Base-by-base conservation (phyloP, 495 filamentous ascomycete species). In the Podospora appendiculata region DNA sequence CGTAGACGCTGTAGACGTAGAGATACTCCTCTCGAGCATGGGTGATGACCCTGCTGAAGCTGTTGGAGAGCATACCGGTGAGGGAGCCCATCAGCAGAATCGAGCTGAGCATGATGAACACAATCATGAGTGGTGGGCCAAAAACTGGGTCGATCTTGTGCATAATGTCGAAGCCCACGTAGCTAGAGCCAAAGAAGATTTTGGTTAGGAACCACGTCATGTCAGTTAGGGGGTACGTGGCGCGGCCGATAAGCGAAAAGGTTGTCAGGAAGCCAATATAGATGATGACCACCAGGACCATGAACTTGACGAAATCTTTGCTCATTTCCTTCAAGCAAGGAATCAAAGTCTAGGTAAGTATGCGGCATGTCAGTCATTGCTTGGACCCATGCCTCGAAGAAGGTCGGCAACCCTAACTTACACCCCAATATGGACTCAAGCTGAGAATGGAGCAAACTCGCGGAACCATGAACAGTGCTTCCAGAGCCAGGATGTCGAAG, bases 251-350 rank as follows among this genome's bases (percentile, higher is more conserved):
- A 54, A 96, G 82, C 1, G 88, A 86, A 62, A 96, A 96, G 0
- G 90, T 96, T 0, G 92, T 95, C 32, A 96, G 70, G 71, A 96
- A 97, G 53, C 91, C 90, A 51, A 76, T 58, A 61, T 94, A 95
- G 56, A 95, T 70, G 50, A 96, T 82, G 44, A 86, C 69, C 17
- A 97, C 88, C n/a, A 96, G 76, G 11, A 88, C 83, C 63, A 92
- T 79, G 66, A 96, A 96, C 55, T 92, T 92, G 60, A 93, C 68
- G 61, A 95, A 95, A 53, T 93, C 88, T 70, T 90, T 95, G 16
- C 89, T 90, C 89, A 93, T 93, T 68, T 93, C 89, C 65, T 90
- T 92, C 45, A 95, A 75, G 56, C 90, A 90, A 4, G 89, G 90
- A 51, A 95, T 90, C 70, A 81, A 54, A 6, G 69, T 70, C 52